Evolutionary conservation across 1,284 basidiomycete species (phyloP), one percentile per base, ranked within the genome.

Genomic region (Trichosporon coremiiforme): DNA sequence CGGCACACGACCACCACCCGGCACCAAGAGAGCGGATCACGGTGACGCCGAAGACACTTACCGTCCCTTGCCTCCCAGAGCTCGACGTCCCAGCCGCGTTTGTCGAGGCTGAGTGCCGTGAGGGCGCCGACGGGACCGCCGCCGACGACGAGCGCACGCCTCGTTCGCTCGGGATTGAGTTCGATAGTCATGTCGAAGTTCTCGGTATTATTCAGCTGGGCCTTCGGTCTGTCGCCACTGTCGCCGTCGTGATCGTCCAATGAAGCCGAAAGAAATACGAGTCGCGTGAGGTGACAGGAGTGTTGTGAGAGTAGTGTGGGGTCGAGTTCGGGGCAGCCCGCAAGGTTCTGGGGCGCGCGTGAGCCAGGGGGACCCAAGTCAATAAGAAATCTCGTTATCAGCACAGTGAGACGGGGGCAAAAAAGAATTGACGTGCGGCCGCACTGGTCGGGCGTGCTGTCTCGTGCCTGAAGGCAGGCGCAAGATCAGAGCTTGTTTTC

Each of bases 81-180:
- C 75, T 91, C 89, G 63, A 98, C 95, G 55, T 86, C 77, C 93
- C 94, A 98, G 45, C 95, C 95, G 76, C 89, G 87, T 76, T 92
- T 91, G 64, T 94, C 91, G 62, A 99, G 87, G 64, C 91, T 89
- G 63, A 96, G 87, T 4, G 95, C 95, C 17, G 91, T 88, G 17
- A 98, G 90, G 79, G 95, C 95, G 41, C 96, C 96, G 6, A 99
- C 96, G 9, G 96, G 95, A 0, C 96, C 96, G 63, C 91, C 96
- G 57, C 96, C 96, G 31, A 88, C 84, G 66, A 88, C 82, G 41
- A 86, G 81, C 0, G 82, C 84, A 68, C 29, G 29, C 7, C 57
- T 7, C 12, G 80, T 83, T 22, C 81, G 67, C n/a, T 69, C 66
- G 63, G 78, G 64, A 17, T 53, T 55, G 10, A 36, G 20, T 15